Conservation (phyloP, 139 green algal genomes). For the Chlamydomonas sp. region DNA sequence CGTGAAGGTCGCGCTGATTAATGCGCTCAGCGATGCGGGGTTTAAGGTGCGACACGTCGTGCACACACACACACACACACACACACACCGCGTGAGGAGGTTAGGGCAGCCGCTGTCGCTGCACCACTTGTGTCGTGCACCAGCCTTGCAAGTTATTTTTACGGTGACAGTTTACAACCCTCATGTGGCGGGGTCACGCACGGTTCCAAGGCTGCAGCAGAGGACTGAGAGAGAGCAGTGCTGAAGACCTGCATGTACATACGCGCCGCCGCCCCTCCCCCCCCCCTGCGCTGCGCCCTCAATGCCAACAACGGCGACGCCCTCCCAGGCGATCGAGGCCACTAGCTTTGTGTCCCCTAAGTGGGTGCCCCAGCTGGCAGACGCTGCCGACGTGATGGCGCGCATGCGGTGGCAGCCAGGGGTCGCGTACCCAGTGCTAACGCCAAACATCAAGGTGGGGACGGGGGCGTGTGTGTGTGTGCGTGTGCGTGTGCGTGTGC, state of each 20-base stretch:
- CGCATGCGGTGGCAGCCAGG: constrained; percentile 35
- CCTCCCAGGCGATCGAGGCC: constrained; percentile 65
- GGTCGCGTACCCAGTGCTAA: constrained; percentile 71
- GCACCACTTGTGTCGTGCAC: no score
- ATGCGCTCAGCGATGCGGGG: constrained; percentile 53
- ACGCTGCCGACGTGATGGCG: constrained; percentile 65
- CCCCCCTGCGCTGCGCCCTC: background rate
- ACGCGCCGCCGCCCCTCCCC: no score
- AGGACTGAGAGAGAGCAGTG: no score
- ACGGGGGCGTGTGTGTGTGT: background rate
- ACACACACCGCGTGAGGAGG: no score
- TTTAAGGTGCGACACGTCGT: no score
- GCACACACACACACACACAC: no score
- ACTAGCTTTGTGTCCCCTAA: constrained; percentile 89
- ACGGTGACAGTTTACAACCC: no score
- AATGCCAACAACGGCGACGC: no score
- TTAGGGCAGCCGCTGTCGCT: no score
- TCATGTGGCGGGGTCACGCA: no score
- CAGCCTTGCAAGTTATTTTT: no score
- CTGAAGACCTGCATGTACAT: background rate
- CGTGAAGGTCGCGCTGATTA: constrained; percentile 67
- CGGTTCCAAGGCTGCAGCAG: no score
- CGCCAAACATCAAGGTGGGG: constrained; percentile 63
- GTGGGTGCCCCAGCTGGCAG: constrained; percentile 83
- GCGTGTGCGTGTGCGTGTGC: constrained; percentile 44